A percentile compares a stretch with the other conserved stretches of the same genome.
These are phyloP conservation scores for Cystobasidium onofrii DNA, from an alignment of 768 basidiomycete genomes.

Conservation along the genomic window DNA sequence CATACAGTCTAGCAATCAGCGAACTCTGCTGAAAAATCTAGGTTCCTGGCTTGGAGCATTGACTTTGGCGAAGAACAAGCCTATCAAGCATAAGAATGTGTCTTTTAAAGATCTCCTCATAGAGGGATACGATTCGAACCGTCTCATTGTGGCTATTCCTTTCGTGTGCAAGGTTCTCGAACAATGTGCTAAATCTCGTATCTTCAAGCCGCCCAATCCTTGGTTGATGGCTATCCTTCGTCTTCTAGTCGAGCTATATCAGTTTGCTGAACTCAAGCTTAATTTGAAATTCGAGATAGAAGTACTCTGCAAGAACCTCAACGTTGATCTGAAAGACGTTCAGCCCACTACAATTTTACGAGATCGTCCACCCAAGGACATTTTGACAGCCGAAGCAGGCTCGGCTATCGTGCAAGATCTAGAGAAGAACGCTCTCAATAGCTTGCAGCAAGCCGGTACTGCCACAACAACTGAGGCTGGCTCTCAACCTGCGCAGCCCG, in stretches of 20 bases:
- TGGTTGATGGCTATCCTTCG: slow-evolving; percentile 96
- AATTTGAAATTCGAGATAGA: slow-evolving; percentile 99
- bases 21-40: slow-evolving; percentile 81
- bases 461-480: slow-evolving; percentile 50
- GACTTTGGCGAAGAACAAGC: slow-evolving; percentile 82
- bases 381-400: slow-evolving; percentile 16
- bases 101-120: slow-evolving; percentile 96
- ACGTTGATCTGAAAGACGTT: slow-evolving; percentile 73
- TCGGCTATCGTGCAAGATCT: slow-evolving; percentile 9
- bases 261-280: slow-evolving; percentile 88
- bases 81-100: slow-evolving; percentile 84
- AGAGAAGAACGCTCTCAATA: slow-evolving; percentile 20
- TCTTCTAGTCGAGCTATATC: slow-evolving; percentile 88
- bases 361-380: slow-evolving; percentile 57
- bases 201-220: slow-evolving; percentile 93
- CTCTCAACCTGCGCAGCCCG: slow-evolving; percentile 44
- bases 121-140: slow-evolving; percentile 85
- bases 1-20: slow-evolving; percentile 72
- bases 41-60: slow-evolving; percentile 90
- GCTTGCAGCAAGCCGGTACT: neutral
- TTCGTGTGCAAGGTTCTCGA: slow-evolving; percentile 97
- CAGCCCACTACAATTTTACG: slow-evolving; percentile 76
- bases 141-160: slow-evolving; percentile 86
- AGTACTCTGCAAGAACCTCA: slow-evolving; percentile 82
- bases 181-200: slow-evolving; percentile 75